Evolutionary conservation across 352 stramenopile species (phyloP).

Genomic region (Phytophthora melonis): DNA sequence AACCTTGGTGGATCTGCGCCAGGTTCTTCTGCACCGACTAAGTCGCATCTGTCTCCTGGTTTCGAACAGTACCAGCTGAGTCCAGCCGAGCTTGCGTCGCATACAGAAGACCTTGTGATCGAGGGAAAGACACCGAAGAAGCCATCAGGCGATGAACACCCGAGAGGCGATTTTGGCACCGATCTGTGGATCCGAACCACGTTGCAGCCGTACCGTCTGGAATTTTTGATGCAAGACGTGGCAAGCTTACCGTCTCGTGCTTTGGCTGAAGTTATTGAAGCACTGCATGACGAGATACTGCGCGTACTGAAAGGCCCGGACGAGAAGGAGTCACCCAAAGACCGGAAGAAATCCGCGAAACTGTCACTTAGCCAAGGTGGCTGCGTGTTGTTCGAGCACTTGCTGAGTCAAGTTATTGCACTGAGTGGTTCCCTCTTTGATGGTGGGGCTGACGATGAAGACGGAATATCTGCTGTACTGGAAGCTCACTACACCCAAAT

Average conservation of each 20-base stretch:
- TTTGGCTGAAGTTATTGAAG: constrained; percentile 60
- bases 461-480: constrained; percentile 56
- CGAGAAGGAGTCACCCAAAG: constrained; percentile 23
- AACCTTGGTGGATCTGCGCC: constrained; percentile 38
- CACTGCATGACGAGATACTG: constrained; percentile 66
- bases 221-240: constrained; percentile 70
- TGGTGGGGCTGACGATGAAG: constrained; percentile 45
- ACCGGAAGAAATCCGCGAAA: constrained; percentile 35
- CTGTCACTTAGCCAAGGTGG: constrained; percentile 57
- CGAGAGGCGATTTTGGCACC: constrained; percentile 51
- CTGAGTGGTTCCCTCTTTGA: constrained; percentile 46
- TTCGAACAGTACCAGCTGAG: constrained; percentile 44
- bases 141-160: constrained; percentile 6
- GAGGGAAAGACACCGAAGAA: constrained; percentile 34
- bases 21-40: constrained; percentile 19
- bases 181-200: constrained; percentile 69
- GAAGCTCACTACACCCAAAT: constrained; percentile 63
- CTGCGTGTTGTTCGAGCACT: constrained; percentile 76
- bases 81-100: constrained; percentile 52
- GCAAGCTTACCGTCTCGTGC: constrained; percentile 54
- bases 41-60: constrained; percentile 35
- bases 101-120: constrained; percentile 62
- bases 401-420: constrained; percentile 56
- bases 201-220: constrained; percentile 74
- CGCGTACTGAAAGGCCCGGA: constrained; percentile 41